Evolutionary conservation across 306 rosid species (phyloP).

Genomic region (Ochetophila trinervis): DNA sequence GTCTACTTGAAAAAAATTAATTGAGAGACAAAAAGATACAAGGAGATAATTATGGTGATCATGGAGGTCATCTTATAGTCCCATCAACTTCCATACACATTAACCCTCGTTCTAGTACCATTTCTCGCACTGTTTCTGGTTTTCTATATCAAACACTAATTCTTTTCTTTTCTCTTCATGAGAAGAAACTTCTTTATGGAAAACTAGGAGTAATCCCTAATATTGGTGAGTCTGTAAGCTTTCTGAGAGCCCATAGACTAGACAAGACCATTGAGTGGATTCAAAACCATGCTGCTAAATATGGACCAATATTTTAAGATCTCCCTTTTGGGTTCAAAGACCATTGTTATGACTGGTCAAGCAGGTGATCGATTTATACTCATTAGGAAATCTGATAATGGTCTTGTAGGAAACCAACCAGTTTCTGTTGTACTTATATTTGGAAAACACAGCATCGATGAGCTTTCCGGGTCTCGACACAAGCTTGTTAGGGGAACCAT

Average conservation of each 20-base stretch:
- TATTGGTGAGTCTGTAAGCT: slow-evolving; percentile 1
- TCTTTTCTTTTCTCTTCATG: no score
- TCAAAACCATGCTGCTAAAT: background rate
- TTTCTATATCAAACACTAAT: no score
- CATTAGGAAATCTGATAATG: slow-evolving; percentile 6
- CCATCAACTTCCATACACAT: no score
- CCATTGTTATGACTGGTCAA: slow-evolving; percentile 12
- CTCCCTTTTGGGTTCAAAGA: slow-evolving; percentile 16
- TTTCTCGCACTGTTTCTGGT: no score
- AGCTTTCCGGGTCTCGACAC: slow-evolving; percentile 7
- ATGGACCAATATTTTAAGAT: slow-evolving; percentile 10
- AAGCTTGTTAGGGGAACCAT: no score
- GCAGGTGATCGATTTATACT: slow-evolving; percentile 18
- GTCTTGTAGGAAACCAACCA: slow-evolving; percentile 17
- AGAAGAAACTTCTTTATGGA: no score
- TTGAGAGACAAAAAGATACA: no score
- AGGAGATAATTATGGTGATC: no score
- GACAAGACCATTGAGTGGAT: slow-evolving; percentile 17
- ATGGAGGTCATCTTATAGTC: no score
- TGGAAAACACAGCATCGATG: slow-evolving; percentile 16
- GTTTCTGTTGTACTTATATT: background rate
- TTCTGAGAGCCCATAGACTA: slow-evolving; percentile 6
- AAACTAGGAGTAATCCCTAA: no score
- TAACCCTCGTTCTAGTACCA: no score
- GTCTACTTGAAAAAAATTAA: no score